These are phyloP conservation scores for Sporobolomyces roseus DNA, from an alignment of 768 basidiomycete species.

Conservation along the genomic window DNA sequence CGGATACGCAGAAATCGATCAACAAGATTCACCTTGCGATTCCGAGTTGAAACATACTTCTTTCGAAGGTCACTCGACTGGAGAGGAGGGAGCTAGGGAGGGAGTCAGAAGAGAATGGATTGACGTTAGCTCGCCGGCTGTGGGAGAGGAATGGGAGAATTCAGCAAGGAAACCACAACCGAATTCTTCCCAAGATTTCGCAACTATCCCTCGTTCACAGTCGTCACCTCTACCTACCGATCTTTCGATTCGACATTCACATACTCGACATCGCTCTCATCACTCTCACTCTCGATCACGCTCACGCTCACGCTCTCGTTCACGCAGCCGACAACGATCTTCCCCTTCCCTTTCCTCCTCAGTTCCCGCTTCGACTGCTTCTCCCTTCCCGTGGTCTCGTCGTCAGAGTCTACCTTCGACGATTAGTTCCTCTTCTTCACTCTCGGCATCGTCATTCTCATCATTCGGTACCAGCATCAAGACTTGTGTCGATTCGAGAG, in stretches of 20 bases:
- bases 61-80: no score
- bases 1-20: neutral
- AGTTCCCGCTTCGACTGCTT: neutral
- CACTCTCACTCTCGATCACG: neutral
- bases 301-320: neutral
- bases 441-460: neutral
- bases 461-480: neutral
- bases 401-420: neutral
- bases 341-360: neutral
- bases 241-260: neutral
- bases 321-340: neutral
- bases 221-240: no score
- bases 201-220: neutral
- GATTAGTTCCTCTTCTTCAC: neutral
- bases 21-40: no score
- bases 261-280: neutral
- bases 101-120: no score
- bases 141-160: neutral
- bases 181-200: no score
- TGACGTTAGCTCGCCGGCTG: no score
- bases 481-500: conserved; percentile 9
- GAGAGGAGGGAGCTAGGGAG: no score
- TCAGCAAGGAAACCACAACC: neutral
- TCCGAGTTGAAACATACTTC: no score
- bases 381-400: neutral